These are phyloP conservation scores for Desmodesmus armatus DNA, from an alignment of 139 green algal species.

Conservation along the genomic window DNA sequence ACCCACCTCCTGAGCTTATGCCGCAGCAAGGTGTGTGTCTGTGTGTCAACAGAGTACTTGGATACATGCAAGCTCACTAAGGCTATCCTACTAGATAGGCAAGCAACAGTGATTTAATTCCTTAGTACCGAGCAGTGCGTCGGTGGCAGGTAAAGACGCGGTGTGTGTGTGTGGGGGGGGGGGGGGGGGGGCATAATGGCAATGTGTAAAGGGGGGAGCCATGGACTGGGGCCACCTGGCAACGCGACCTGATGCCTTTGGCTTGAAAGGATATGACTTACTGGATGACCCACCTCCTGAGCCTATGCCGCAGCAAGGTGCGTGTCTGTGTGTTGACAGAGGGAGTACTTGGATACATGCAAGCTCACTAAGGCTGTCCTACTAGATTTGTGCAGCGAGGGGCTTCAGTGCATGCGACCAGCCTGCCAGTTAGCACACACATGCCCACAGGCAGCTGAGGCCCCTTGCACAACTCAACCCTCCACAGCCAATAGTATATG, in stretches of 20 bases:
- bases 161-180: background rate
- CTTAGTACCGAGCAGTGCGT: background rate
- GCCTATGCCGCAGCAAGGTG: background rate
- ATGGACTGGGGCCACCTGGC: conserved; percentile 68
- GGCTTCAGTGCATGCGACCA: too few relatives aligned
- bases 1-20: background rate
- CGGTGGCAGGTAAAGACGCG: background rate
- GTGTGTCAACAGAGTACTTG: background rate
- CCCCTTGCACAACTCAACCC: too few relatives aligned
- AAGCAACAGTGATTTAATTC: too few relatives aligned
- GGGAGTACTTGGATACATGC: background rate
- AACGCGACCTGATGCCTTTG: conserved; percentile 49
- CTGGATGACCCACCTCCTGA: conserved; percentile 32
- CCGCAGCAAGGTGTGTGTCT: background rate
- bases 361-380: too few relatives aligned
- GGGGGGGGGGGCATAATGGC: too few relatives aligned
- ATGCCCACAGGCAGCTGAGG: too few relatives aligned
- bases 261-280: conserved; percentile 51
- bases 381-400: too few relatives aligned
- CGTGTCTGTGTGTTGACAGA: background rate
- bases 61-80: too few relatives aligned
- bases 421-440: too few relatives aligned
- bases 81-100: too few relatives aligned
- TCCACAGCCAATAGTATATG: too few relatives aligned
- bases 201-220: conserved; percentile 57